phyloP scores from a whole-genome alignment of 2,329 filamentous ascomycete species.

The Aspergillus sp. region DNA sequence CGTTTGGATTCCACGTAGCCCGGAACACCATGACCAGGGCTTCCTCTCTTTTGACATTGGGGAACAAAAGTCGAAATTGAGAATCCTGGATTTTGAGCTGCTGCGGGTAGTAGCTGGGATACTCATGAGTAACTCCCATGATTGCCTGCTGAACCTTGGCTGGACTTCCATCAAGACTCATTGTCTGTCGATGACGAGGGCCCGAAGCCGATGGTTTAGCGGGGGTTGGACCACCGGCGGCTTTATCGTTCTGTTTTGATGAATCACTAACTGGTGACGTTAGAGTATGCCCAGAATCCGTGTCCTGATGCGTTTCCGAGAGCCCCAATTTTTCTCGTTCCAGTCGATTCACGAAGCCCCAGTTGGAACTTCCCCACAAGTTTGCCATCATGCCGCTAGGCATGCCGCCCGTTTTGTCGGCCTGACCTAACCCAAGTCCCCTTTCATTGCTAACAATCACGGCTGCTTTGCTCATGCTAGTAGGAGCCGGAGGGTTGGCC shows the following conservation, averaged over 20 bases:
- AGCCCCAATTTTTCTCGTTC: conserved; percentile 53
- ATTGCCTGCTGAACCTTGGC: conserved; percentile 36
- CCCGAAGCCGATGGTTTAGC: conserved; percentile 27
- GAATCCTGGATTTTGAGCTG: conserved; percentile 84
- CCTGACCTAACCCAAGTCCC: conserved; percentile 61
- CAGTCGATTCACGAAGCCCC: conserved; percentile 67
- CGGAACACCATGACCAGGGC: conserved; percentile 89
- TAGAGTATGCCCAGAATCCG: conserved; percentile 14
- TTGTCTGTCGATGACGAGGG: conserved; percentile 54
- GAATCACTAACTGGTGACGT: conserved; percentile 27
- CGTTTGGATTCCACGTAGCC: conserved; percentile 80
- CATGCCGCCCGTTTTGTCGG: conserved; percentile 66
- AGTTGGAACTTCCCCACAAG: conserved; percentile 86
- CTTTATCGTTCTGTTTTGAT: conserved; percentile 22
- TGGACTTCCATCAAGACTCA: conserved; percentile 53
- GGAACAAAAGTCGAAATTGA: conserved; percentile 90
- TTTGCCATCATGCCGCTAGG: conserved; percentile 88
- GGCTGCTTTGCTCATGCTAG: conserved; percentile 81
- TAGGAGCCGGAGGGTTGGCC: conserved; percentile 78
- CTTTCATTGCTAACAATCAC: conserved; percentile 78
- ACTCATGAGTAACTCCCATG: conserved; percentile 46
- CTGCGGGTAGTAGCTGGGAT: conserved; percentile 76
- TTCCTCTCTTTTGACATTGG: conserved; percentile 72
- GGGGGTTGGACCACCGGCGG: conserved; percentile 19
- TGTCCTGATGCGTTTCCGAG: conserved; percentile 26